phyloP scores from a whole-genome alignment of 306 rosid genomes.

The Cucurbita ficifolia region DNA sequence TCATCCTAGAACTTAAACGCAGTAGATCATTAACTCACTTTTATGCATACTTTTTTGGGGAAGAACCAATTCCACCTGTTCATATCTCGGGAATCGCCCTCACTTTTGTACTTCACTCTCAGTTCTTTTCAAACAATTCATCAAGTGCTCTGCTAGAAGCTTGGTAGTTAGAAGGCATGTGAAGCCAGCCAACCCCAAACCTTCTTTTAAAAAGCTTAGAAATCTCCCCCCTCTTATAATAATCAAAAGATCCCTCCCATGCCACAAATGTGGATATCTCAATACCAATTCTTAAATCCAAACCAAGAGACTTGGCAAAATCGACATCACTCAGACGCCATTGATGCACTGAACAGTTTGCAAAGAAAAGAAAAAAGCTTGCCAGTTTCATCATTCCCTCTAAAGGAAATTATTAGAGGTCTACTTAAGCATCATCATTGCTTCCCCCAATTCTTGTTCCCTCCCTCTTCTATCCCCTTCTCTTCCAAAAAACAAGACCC shows the following conservation, averaged over 20 bases:
- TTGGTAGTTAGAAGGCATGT: slow-evolving; percentile 11
- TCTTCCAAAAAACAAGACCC: slow-evolving; percentile 35
- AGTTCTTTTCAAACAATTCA: background rate
- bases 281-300: background rate
- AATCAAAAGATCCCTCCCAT: background rate
- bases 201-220: background rate
- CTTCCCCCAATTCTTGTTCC: slow-evolving; percentile 37
- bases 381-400: slow-evolving; percentile 31
- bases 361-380: slow-evolving; percentile 7
- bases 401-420: slow-evolving; percentile 31
- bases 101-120: background rate
- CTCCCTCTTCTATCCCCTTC: slow-evolving; percentile 17
- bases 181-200: slow-evolving; percentile 14
- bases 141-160: slow-evolving; percentile 11
- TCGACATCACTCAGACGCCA: slow-evolving; percentile 7
- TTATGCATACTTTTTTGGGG: no score
- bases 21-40: no score
- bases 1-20: no score
- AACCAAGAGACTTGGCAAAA: background rate
- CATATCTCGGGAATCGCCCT: background rate
- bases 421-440: slow-evolving; percentile 45
- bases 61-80: background rate
- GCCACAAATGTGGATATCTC: slow-evolving; percentile 1
- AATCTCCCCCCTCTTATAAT: background rate
- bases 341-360: background rate